Conservation (phyloP, 305 asterid species). For the Stenogyne calaminthoides region DNA sequence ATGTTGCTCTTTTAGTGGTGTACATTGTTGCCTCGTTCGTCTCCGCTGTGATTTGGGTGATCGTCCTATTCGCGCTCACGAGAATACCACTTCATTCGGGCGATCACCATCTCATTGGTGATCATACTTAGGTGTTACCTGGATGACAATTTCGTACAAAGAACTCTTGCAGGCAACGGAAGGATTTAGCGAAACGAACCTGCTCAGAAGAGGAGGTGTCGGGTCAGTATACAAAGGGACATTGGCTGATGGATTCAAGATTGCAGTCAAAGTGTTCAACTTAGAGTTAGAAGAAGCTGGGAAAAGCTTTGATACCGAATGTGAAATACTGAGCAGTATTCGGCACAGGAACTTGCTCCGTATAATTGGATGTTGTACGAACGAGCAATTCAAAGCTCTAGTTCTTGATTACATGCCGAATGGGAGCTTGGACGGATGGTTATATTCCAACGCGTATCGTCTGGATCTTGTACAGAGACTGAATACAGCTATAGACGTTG, state of each 20-base stretch:
- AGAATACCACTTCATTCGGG: too few species aligned
- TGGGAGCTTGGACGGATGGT: conserved; percentile 38
- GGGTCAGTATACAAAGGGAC: conserved; percentile 36
- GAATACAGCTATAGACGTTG: conserved; percentile 35
- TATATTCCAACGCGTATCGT: conserved; percentile 18
- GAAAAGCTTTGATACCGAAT: conserved; percentile 35
- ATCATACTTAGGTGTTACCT: background rate
- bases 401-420: conserved; percentile 28
- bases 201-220: conserved; percentile 42
- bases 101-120: too few species aligned
- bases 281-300: conserved; percentile 14
- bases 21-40: background rate
- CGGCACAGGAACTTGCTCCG: conserved; percentile 34
- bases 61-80: background rate
- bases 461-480: conserved; percentile 24
- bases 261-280: conserved; percentile 45
- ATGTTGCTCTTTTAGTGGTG: background rate
- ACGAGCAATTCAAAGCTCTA: conserved; percentile 30
- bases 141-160: conserved; percentile 33
- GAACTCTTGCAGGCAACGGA: conserved; percentile 36
- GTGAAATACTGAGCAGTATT: conserved; percentile 31
- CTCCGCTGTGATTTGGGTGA: background rate
- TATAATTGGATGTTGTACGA: conserved; percentile 35
- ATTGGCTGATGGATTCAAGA: conserved; percentile 32
- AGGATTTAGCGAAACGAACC: conserved; percentile 29